Percentiles rank a stretch among this genome's conserved stretches.
These are phyloP conservation scores for Blechomonas ayalai DNA, from an alignment of 208 protist genomes.

Conservation along the genomic window DNA sequence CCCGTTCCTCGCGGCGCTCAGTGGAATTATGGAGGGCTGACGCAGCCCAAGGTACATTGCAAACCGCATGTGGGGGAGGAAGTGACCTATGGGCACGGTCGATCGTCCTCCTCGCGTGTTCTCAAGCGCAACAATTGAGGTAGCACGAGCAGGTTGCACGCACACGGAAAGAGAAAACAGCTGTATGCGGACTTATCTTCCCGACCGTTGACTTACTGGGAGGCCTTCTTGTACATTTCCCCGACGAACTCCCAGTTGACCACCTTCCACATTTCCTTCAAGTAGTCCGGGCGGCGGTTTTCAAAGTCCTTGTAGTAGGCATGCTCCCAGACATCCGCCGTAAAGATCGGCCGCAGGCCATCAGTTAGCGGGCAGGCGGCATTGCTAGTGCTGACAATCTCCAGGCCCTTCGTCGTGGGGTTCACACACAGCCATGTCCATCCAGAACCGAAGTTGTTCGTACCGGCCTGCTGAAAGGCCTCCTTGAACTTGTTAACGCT, in stretches of 20 bases:
- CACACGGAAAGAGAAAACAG: no score
- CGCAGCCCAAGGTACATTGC: no score
- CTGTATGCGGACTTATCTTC: no score
- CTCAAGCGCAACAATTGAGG: no score
- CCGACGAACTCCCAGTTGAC: constrained; percentile 89
- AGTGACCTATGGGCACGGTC: no score
- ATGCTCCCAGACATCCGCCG: constrained; percentile 92
- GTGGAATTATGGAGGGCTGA: no score
- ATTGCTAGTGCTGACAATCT: constrained; percentile 89
- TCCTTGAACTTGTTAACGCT: constrained; percentile 88
- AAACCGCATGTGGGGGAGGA: no score
- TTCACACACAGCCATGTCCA: constrained; percentile 93
- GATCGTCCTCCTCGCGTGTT: no score
- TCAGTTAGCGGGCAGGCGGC: constrained; percentile 75
- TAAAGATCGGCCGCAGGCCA: constrained; percentile 77
- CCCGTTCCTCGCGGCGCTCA: no score
- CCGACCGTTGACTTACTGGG: constrained; percentile 19
- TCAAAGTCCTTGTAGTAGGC: constrained; percentile 94
- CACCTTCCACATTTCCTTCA: constrained; percentile 83
- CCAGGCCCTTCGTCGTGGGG: constrained; percentile 56
- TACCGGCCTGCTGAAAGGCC: constrained; percentile 57
- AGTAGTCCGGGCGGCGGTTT: constrained; percentile 85
- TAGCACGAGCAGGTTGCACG: no score
- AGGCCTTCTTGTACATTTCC: constrained; percentile 34
- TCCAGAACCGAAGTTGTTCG: constrained; percentile 91